phyloP scores from a whole-genome alignment of 495 filamentous ascomycete species.

The Sabuloglossum arenarium region DNA sequence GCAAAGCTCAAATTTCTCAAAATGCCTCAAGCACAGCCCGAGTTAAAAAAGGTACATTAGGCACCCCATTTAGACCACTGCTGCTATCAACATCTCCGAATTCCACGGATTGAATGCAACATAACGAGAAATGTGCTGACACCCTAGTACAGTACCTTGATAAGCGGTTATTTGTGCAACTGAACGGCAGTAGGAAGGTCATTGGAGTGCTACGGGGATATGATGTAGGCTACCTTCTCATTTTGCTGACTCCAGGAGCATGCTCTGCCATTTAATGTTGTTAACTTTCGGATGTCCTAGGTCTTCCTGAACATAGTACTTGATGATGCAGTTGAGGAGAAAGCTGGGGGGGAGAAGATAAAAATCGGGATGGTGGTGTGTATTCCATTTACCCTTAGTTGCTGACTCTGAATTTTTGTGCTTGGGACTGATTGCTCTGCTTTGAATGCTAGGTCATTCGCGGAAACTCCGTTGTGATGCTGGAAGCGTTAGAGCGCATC shows the following conservation, averaged over 20 bases:
- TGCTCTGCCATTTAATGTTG: not conserved
- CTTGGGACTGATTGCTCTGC: not conserved
- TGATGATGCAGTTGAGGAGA: constrained; percentile 95
- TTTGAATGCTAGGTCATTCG: constrained; percentile 39
- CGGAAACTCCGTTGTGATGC: constrained; percentile 90
- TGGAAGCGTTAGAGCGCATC: constrained; percentile 53
- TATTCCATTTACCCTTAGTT: constrained; percentile 5
- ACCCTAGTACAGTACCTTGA: constrained; percentile 70
- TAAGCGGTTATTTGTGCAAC: constrained; percentile 91
- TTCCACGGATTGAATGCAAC: too few relatives aligned
- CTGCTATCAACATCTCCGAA: too few relatives aligned
- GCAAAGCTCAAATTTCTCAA: constrained; percentile 17
- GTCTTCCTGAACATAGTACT: constrained; percentile 97
- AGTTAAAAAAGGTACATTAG: constrained; percentile 64
- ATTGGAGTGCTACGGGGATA: constrained; percentile 87
- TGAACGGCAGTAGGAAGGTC: constrained; percentile 95
- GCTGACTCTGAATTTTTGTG: not conserved
- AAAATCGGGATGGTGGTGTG: constrained; percentile 83
- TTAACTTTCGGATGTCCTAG: constrained; percentile 22
- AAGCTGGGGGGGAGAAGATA: constrained; percentile 75
- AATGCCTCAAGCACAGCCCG: constrained; percentile 98
- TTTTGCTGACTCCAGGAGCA: not conserved
- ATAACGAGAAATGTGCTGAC: not conserved
- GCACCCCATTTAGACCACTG: not conserved
- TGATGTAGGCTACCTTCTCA: constrained; percentile 42